These are phyloP conservation scores for Aspergillus caelatus DNA, from an alignment of 2,329 filamentous ascomycete genomes.

Conservation along the genomic window DNA sequence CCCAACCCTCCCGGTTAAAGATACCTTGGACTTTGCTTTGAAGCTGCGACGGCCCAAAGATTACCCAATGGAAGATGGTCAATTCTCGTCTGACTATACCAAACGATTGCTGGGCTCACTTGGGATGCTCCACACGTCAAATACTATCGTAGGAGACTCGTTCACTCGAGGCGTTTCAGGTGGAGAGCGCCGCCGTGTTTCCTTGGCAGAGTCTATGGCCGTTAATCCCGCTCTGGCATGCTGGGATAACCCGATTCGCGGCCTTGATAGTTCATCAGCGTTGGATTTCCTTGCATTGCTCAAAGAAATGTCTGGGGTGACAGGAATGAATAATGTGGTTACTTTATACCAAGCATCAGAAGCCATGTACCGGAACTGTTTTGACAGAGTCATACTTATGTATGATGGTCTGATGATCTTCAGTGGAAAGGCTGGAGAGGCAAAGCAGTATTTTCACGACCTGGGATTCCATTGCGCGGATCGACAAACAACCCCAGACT, in stretches of 20 bases:
- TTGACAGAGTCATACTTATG: slow-evolving; percentile 70
- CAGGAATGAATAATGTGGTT: slow-evolving; percentile 66
- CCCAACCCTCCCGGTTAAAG: slow-evolving; percentile 73
- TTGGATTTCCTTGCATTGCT: background rate
- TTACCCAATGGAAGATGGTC: slow-evolving; percentile 60
- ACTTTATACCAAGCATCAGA: slow-evolving; percentile 71
- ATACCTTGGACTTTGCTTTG: slow-evolving; percentile 74
- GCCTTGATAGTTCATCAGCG: slow-evolving; percentile 68
- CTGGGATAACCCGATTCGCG: slow-evolving; percentile 77
- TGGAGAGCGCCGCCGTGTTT: slow-evolving; percentile 77
- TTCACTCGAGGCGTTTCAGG: slow-evolving; percentile 71
- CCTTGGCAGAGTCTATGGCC: slow-evolving; percentile 76
- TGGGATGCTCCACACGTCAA: background rate
- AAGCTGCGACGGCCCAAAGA: slow-evolving; percentile 65
- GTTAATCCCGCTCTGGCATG: slow-evolving; percentile 67
- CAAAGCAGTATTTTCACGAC: slow-evolving; percentile 69
- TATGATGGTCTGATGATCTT: background rate
- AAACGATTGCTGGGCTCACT: slow-evolving; percentile 47
- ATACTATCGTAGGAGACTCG: background rate
- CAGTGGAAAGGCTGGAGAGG: slow-evolving; percentile 53
- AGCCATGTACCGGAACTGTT: slow-evolving; percentile 53
- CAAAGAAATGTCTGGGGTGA: slow-evolving; percentile 60
- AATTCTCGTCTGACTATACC: slow-evolving; percentile 70
- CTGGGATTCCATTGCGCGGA: slow-evolving; percentile 73
- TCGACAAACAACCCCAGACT: slow-evolving; percentile 74